These are phyloP conservation scores for Hansfordia pulvinata DNA, from an alignment of 2,329 filamentous ascomycete genomes.

Conservation along the genomic window DNA sequence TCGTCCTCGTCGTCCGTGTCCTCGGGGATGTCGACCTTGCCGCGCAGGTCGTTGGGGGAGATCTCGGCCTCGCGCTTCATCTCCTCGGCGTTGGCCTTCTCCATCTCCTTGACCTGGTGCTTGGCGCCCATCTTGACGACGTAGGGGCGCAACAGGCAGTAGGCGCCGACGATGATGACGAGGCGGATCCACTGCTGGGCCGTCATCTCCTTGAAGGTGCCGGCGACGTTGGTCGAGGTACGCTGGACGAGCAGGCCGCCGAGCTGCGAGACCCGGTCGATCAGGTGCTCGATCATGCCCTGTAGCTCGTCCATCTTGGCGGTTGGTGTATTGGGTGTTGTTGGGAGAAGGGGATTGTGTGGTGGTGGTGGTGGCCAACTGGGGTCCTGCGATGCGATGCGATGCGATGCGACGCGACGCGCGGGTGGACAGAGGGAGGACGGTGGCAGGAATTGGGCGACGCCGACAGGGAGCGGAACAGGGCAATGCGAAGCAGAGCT, in stretches of 20 bases:
- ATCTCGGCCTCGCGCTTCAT: constrained; percentile 34
- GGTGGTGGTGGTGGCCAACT: not conserved
- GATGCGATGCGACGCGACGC: too few species aligned
- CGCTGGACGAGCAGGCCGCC: constrained; percentile 16
- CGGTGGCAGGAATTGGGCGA: too few species aligned
- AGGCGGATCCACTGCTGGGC: constrained; percentile 51
- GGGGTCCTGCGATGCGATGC: too few species aligned
- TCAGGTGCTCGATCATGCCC: constrained; percentile 15
- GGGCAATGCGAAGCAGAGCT: too few species aligned
- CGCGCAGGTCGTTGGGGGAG: constrained; percentile 51
- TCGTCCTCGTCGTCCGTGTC: constrained; percentile 37
- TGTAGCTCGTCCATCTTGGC: constrained; percentile 16
- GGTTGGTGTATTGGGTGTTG: not conserved
- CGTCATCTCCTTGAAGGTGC: constrained; percentile 35
- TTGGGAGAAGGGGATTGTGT: not conserved
- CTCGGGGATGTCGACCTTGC: constrained; percentile 36
- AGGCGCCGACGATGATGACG: constrained; percentile 57
- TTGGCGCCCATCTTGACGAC: constrained; percentile 53
- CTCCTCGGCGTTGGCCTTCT: constrained; percentile 41
- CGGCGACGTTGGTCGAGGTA: constrained; percentile 32
- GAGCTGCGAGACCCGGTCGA: constrained; percentile 14
- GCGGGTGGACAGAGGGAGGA: too few species aligned
- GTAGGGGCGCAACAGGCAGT: constrained; percentile 62
- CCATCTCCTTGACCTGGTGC: constrained; percentile 49
- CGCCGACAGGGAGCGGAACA: too few species aligned